phyloP scores from a whole-genome alignment of 139 green algal species.

The Chlamydomonas applanata region DNA sequence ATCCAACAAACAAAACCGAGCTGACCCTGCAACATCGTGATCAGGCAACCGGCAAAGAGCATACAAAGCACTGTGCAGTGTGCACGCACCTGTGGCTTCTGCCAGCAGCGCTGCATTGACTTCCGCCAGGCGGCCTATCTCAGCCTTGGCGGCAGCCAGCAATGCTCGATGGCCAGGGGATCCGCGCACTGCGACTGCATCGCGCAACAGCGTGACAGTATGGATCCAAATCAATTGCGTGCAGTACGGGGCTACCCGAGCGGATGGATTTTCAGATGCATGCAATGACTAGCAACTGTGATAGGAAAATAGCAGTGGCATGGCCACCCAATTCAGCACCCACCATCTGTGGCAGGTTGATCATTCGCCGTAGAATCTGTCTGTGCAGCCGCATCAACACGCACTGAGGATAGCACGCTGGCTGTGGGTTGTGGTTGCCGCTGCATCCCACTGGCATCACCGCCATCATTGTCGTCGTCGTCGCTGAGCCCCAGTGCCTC shows the following conservation, averaged over 20 bases:
- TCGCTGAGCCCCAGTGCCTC: conserved; percentile 1
- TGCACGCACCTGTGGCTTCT: background rate
- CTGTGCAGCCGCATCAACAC: background rate
- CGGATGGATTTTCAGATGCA: too few relatives aligned
- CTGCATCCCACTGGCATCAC: background rate
- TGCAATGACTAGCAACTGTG: too few relatives aligned
- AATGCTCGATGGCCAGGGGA: background rate
- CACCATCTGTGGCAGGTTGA: background rate
- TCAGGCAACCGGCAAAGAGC: too few relatives aligned
- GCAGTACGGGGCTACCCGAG: too few relatives aligned
- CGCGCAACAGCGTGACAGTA: too few relatives aligned
- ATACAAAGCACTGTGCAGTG: background rate
- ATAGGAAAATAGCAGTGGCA: too few relatives aligned
- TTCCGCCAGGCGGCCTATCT: background rate
- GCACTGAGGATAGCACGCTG: background rate
- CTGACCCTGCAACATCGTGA: too few relatives aligned
- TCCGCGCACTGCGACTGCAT: background rate
- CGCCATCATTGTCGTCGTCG: background rate
- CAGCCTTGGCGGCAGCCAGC: background rate
- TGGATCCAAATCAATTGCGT: too few relatives aligned
- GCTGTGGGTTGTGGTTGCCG: background rate
- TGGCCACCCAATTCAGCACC: too few relatives aligned
- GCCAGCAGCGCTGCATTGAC: conserved; percentile 1
- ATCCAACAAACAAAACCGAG: background rate
- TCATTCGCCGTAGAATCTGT: background rate